phyloP scores from a whole-genome alignment of 2,329 filamentous ascomycete genomes.

The Colletotrichum tanaceti region DNA sequence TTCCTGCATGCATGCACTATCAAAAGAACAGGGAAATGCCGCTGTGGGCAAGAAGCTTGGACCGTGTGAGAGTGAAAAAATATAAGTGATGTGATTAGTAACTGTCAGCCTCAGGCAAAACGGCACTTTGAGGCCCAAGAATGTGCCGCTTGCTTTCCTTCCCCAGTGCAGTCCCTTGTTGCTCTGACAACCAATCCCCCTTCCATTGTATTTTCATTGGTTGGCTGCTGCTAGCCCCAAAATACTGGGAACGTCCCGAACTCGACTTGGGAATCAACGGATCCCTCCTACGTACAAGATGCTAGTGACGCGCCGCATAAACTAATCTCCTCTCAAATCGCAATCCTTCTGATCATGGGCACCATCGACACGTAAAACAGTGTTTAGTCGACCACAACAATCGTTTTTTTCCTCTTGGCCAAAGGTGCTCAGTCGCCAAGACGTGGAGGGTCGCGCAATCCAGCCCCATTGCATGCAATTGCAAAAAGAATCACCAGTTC shows the following conservation, averaged over 20 bases:
- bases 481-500: slow-evolving; percentile 29
- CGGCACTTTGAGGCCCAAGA: slow-evolving; percentile 6
- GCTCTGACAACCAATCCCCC: slow-evolving; percentile 43
- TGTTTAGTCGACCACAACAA: slow-evolving; percentile 45
- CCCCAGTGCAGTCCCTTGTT: slow-evolving; percentile 40
- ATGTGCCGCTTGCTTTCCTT: slow-evolving; percentile 21
- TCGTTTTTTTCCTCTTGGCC: slow-evolving; percentile 31
- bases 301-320: slow-evolving; percentile 50
- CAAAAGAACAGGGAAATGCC: not conserved
- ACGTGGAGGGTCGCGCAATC: slow-evolving; percentile 34
- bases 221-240: slow-evolving; percentile 36
- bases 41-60: slow-evolving; percentile 10
- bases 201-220: slow-evolving; percentile 34
- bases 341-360: slow-evolving; percentile 52
- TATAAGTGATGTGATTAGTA: not conserved
- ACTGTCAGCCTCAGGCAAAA: slow-evolving; percentile 21
- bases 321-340: slow-evolving; percentile 50
- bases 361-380: slow-evolving; percentile 56
- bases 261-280: slow-evolving; percentile 40
- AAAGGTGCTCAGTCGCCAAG: slow-evolving; percentile 21
- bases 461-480: slow-evolving; percentile 23
- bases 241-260: slow-evolving; percentile 40
- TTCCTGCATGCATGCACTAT: too few relatives aligned
- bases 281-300: slow-evolving; percentile 39
- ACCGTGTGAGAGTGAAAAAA: not conserved